Base-by-base conservation (phyloP, 164 flowering plant species). In the Cinnamomum micranthum region DNA sequence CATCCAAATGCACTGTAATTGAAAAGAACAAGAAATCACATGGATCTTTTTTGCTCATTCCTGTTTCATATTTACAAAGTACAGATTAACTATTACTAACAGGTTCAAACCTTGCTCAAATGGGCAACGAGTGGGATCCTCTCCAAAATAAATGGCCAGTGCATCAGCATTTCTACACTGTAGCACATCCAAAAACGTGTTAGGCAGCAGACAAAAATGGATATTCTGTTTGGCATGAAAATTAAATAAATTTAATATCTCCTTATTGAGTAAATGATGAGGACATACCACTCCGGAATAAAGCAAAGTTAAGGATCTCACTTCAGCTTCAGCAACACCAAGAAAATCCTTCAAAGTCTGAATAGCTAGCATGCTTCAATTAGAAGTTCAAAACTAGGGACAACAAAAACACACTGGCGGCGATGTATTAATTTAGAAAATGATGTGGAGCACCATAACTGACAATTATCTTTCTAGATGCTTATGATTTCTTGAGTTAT, bases 121-220 rank as follows among this genome's bases (percentile, higher is more conserved):
- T 71, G 94, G 89, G 84, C 95, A 92, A 27, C 91, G 91, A 33
- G 90, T 85, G 25, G 98, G 98, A 84, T 95, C 99, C 83, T 95
- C 99, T 31, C 99, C 98, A 85, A 95, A 95, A 81, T 95, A 95
- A 72, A 84, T 83, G 77, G 91, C 90, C 80, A 92, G 77, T 50
- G 94, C 91, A 84, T 95, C 99, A 52, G 93, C 97, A 83, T 86
- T 93, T 84, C 94, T 84, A 76, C 98, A 98, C 99, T 95, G 85
- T 50, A 82, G 60, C 50, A 35, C 55, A 41, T 55, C 70, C 17
- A 28, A 31, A 33, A 65, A 50, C 14, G 17, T 50, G 28, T 78
- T 10, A 52, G 66, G 13, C 60, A 35, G 22, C n/a, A 20, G 60
- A 17, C n/a, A 13, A 55, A 4, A 55, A 4, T 14, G 28, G 60